Base-by-base conservation (phyloP, 352 stramenopile species). In the Phytophthora multivora region DNA sequence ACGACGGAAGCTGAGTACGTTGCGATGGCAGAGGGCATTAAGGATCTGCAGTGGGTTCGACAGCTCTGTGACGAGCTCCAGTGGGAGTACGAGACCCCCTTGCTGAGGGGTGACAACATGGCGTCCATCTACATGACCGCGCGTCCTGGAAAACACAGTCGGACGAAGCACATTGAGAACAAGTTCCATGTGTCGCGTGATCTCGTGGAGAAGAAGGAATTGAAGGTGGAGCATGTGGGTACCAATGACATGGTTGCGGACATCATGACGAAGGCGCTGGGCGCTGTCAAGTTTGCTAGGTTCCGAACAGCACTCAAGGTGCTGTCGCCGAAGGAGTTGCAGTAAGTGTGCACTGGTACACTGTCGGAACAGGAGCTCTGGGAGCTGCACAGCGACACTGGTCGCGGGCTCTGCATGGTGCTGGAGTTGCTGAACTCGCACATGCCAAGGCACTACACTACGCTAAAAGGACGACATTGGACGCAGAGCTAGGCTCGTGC, bases 1-100 rank as follows among this genome's bases (percentile, higher is more conserved):
- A 80, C 66, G 0, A 64, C 51, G 6, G 61, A 79, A 28, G 57
- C 62, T 0, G 71, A 69, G 45, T 76, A 74, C 9, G 33, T 70
- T 16, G 62, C 66, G 0, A 71, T 76, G 58, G 23, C 47, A 6
- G 62, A 75, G 43, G 49, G 58, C 0, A 43, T 38, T 0, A 40
- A 50, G 2, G 66, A 79, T 26, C 11, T 75, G 0, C 13, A 59
- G 28, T 79, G 59, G 59, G 19, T 56, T n/a, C 12, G 35, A 16
- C 49, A 56, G 15, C 49, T n/a, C 16, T 56, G 49, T 36, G 49
- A 56, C 8, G 49, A 46, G 21, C 10, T 56, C 9, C 13, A 25
- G 13, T 56, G 35, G 49, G 49, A 56, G 49, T 46, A 46, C n/a
- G 7, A 16, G 21, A 46, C 35, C 2, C 35, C 49, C 33, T 38